phyloP scores from a whole-genome alignment of 495 filamentous ascomycete species.

The Amniculicola lignicola region DNA sequence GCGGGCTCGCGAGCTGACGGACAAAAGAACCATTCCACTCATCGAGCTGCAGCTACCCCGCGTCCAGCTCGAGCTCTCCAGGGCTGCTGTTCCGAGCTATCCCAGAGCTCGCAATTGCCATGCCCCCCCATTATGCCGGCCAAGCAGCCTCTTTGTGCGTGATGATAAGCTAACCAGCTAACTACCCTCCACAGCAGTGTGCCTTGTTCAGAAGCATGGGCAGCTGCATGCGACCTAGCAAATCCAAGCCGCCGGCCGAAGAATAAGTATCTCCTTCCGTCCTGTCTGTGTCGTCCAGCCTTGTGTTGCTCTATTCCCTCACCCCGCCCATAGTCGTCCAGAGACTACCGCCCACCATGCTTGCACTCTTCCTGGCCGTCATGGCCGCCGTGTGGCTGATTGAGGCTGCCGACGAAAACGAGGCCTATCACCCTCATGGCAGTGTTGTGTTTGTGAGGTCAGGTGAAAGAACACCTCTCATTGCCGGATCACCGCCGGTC shows the following conservation, averaged over 20 bases:
- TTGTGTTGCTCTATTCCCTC: conserved; percentile 6
- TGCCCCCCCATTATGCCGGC: too few relatives aligned
- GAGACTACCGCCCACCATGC: conserved; percentile 32
- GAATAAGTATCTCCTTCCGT: conserved; percentile 23
- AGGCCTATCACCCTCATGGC: conserved; percentile 54
- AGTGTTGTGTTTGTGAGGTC: conserved; percentile 69
- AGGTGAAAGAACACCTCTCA: conserved; percentile 66
- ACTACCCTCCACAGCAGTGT: neutral
- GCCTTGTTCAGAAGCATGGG: conserved; percentile 7
- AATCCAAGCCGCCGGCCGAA: neutral
- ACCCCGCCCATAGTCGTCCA: conserved; percentile 1
- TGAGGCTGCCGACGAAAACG: conserved; percentile 23
- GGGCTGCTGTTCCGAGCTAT: conserved; percentile 22
- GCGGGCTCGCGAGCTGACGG: too few relatives aligned
- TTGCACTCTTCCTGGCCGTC: conserved; percentile 32
- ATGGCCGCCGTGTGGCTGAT: conserved; percentile 29
- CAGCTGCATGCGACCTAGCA: conserved; percentile 17
- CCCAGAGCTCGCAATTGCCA: neutral
- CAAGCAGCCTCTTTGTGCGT: conserved; percentile 29
- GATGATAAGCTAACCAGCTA: conserved; percentile 20
- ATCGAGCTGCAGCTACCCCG: conserved; percentile 29
- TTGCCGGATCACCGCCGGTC: conserved; percentile 47
- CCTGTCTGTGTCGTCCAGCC: conserved; percentile 8
- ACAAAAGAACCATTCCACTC: too few relatives aligned
- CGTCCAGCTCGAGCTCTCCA: conserved; percentile 26